Conservation (phyloP, 176 grass and related monocot genomes). For the Chrysopogon serrulatus region DNA sequence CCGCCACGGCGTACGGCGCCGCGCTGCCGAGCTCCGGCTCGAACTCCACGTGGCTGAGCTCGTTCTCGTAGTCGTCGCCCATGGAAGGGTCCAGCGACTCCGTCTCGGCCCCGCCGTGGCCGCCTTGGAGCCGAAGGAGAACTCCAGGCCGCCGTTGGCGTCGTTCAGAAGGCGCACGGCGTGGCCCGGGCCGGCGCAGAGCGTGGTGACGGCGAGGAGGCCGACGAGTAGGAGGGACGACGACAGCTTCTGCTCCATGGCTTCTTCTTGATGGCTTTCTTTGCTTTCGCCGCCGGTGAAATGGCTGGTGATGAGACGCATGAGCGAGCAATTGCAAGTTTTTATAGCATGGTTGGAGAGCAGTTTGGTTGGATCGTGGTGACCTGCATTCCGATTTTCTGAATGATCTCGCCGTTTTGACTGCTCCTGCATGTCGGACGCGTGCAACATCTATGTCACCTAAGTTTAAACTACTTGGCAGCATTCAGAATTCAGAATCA, state of each 20-base stretch:
- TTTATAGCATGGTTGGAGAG: background rate
- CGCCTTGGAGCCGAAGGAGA: slow-evolving; percentile 24
- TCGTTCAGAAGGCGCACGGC: slow-evolving; percentile 29
- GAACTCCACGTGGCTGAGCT: slow-evolving; percentile 44
- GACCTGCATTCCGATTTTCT: slow-evolving; percentile 15
- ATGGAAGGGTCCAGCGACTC: slow-evolving; percentile 1
- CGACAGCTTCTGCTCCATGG: slow-evolving; percentile 39
- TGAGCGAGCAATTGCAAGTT: background rate
- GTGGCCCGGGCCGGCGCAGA: slow-evolving; percentile 2
- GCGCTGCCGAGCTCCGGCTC: slow-evolving; percentile 23
- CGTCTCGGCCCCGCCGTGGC: background rate
- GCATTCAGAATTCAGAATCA: background rate
- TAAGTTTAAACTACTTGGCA: slow-evolving; percentile 7
- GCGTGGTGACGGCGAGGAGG: background rate
- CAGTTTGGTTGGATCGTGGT: slow-evolving; percentile 43
- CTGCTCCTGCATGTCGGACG: background rate
- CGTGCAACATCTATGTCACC: slow-evolving; percentile 14
- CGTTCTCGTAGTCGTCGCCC: slow-evolving; percentile 41
- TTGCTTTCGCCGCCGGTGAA: background rate
- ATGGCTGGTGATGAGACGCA: background rate
- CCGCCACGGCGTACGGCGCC: background rate
- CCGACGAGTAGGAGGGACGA: background rate
- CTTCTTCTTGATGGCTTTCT: background rate
- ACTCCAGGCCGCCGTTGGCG: background rate
- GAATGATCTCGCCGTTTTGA: background rate